These are phyloP conservation scores for Penicillium sp. DNA, from an alignment of 2,329 filamentous ascomycete genomes.

Conservation along the genomic window DNA sequence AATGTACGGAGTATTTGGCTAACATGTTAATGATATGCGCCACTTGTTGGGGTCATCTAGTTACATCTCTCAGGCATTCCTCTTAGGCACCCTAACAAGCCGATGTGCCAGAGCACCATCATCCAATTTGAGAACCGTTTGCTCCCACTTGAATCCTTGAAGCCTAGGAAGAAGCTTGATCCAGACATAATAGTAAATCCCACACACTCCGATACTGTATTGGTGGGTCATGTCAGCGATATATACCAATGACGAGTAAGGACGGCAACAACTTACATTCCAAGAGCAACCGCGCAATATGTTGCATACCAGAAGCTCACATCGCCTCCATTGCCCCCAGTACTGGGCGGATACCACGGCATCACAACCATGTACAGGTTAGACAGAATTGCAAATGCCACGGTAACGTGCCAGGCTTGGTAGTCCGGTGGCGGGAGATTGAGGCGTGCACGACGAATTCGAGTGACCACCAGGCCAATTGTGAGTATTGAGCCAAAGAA, in stretches of 20 bases:
- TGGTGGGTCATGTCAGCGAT: not conserved
- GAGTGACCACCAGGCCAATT: constrained; percentile 4
- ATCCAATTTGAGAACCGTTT: constrained; percentile 55
- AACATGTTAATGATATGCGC: not conserved
- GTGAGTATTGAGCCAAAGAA: constrained; percentile 3
- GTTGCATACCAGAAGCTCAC: constrained; percentile 75
- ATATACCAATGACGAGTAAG: not conserved
- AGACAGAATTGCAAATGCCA: constrained; percentile 61
- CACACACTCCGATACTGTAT: constrained; percentile 48
- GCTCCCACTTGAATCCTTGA: constrained; percentile 56
- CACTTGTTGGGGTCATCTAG: not conserved
- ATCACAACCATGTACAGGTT: constrained; percentile 65
- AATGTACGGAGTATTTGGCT: not conserved
- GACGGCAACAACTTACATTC: constrained; percentile 52
- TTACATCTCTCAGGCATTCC: not conserved
- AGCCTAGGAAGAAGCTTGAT: constrained; percentile 56
- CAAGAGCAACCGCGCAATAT: constrained; percentile 65
- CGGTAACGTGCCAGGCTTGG: constrained; percentile 57
- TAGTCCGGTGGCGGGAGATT: constrained; percentile 55
- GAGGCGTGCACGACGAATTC: constrained; percentile 43
- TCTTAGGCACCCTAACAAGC: constrained; percentile 56
- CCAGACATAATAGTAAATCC: constrained; percentile 60
- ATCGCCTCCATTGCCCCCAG: constrained; percentile 60
- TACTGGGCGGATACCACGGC: constrained; percentile 69
- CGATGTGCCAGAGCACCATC: constrained; percentile 50